These are phyloP conservation scores for Rickenella mellea DNA, from an alignment of 768 basidiomycete species.

Conservation along the genomic window DNA sequence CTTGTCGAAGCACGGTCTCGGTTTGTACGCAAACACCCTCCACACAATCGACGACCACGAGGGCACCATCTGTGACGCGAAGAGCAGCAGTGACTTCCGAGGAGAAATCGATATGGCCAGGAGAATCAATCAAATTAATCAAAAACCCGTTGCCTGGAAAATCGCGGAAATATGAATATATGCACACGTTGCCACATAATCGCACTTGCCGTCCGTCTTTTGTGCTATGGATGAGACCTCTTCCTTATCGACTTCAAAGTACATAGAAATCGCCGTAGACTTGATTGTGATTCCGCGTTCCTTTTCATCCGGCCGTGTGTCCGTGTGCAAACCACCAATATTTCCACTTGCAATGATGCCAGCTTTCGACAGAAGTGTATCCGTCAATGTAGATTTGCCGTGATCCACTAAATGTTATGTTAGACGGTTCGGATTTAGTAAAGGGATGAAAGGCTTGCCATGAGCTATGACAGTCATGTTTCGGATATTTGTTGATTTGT, in stretches of 20 bases:
- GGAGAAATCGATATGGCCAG: conserved; percentile 48
- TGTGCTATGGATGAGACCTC: conserved; percentile 33
- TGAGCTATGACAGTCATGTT: conserved; percentile 94
- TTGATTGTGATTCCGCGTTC: conserved; percentile 49
- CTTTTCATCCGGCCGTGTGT: conserved; percentile 39
- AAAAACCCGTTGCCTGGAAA: conserved; percentile 34
- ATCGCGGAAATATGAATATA: not conserved
- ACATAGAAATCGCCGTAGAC: conserved; percentile 47
- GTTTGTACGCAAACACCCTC: conserved; percentile 47
- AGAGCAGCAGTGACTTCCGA: conserved; percentile 45
- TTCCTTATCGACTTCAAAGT: conserved; percentile 37
- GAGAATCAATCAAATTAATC: conserved; percentile 46
- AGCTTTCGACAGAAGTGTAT: conserved; percentile 41
- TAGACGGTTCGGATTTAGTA: not conserved
- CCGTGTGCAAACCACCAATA: conserved; percentile 36
- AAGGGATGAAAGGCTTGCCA: conserved; percentile 36
- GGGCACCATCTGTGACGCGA: conserved; percentile 44
- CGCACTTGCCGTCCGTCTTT: conserved; percentile 34
- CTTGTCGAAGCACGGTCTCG: conserved; percentile 43
- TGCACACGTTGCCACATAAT: not conserved
- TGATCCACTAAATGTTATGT: conserved; percentile 30
- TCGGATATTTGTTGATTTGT: conserved; percentile 84
- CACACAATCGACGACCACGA: conserved; percentile 45
- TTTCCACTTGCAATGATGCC: conserved; percentile 39
- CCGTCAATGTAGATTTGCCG: conserved; percentile 46